These are phyloP conservation scores for Mentha longifolia DNA, from an alignment of 257 asterid genomes.

Conservation along the genomic window DNA sequence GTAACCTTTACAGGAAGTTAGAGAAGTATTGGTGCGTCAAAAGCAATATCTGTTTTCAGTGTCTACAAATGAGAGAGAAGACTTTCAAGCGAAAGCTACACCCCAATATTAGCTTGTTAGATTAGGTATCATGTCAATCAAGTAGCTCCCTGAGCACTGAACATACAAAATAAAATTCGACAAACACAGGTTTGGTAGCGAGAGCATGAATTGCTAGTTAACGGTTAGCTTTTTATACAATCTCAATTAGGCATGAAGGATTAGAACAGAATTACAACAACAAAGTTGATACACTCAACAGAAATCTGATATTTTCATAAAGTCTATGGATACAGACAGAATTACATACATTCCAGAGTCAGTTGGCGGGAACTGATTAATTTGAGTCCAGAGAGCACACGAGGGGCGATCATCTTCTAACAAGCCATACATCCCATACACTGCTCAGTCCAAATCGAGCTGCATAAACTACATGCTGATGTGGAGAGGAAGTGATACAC, in stretches of 20 bases:
- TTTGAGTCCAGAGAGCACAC: conserved; percentile 26
- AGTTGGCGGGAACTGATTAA: conserved; percentile 23
- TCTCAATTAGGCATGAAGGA: background rate
- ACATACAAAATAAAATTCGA: conserved; percentile 10
- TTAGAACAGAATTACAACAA: conserved; percentile 9
- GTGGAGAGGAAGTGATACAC: conserved; percentile 37
- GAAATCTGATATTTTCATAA: conserved; percentile 16
- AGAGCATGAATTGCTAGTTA: background rate
- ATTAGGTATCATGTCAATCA: conserved; percentile 5
- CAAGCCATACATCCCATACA: conserved; percentile 15
- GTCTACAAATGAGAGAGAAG: background rate
- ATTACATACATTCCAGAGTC: conserved; percentile 37
- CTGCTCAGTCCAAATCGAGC: conserved; percentile 31
- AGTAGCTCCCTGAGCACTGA: too few relatives aligned
- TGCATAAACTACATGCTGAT: conserved; percentile 35
- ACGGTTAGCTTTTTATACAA: background rate
- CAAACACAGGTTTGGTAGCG: background rate
- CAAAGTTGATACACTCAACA: conserved; percentile 26
- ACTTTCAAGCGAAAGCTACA: conserved; percentile 2
- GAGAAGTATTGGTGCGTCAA: too few relatives aligned
- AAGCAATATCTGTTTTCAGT: background rate
- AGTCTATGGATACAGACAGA: too few relatives aligned
- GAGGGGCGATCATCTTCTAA: conserved; percentile 32
- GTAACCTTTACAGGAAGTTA: conserved; percentile 4
- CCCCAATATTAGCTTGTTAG: conserved; percentile 19